These are phyloP conservation scores for Pseudocercospora vitis DNA, from an alignment of 2,329 filamentous ascomycete genomes.

Conservation along the genomic window DNA sequence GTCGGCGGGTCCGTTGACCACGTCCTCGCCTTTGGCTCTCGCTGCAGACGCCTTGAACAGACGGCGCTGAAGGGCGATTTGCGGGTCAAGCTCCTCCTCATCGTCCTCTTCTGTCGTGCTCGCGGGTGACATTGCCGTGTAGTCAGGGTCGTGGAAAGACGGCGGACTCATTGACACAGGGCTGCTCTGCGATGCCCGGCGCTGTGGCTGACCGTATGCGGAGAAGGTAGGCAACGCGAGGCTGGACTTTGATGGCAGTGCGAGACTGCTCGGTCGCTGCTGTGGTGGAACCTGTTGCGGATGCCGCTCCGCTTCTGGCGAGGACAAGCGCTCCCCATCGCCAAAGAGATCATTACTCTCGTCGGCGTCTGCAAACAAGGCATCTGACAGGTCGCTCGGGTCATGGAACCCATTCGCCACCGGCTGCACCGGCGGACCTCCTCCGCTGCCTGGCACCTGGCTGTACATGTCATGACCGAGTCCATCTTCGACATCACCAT, in stretches of 20 bases:
- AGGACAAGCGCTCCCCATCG: conserved; percentile 39
- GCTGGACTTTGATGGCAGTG: conserved; percentile 34
- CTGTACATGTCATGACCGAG: conserved; percentile 13
- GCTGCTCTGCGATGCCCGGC: conserved; percentile 18
- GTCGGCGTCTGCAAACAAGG: conserved; percentile 66
- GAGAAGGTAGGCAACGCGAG: conserved; percentile 32
- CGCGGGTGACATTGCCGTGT: conserved; percentile 27
- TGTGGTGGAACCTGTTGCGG: conserved; percentile 25
- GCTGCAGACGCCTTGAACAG: conserved; percentile 35
- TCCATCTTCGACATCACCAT: conserved; percentile 25
- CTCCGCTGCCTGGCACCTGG: conserved; percentile 18
- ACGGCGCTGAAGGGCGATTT: conserved; percentile 31
- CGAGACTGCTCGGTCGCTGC: conserved; percentile 31
- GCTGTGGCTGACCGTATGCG: conserved; percentile 13
- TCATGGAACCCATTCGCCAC: conserved; percentile 27
- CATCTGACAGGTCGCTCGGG: conserved; percentile 43
- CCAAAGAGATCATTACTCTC: conserved; percentile 43
- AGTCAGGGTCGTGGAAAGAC: conserved; percentile 26
- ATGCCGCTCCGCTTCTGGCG: conserved; percentile 32
- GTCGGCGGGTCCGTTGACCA: conserved; percentile 45
- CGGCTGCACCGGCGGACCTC: conserved; percentile 17
- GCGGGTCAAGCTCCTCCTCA: conserved; percentile 29
- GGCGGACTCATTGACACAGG: conserved; percentile 31
- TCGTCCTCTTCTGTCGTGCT: conserved; percentile 25
- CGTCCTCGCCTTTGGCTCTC: conserved; percentile 29